Base-by-base conservation (phyloP, 148 eudicot genomes). In the Camellia lanceoleosa region DNA sequence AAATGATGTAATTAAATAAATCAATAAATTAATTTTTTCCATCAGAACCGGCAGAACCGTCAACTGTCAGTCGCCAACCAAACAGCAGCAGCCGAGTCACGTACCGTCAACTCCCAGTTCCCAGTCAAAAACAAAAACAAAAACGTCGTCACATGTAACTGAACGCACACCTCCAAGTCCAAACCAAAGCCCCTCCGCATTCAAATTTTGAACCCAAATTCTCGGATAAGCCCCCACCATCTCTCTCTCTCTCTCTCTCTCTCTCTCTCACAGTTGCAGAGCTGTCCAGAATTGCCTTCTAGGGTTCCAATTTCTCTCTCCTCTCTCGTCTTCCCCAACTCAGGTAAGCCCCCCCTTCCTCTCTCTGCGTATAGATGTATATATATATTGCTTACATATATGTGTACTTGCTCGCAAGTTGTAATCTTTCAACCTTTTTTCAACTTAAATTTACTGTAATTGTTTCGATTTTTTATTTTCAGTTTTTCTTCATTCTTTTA, bases 241-340 rank as follows among this genome's bases (percentile, higher is more conserved):
- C 38, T 30, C 38, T 30, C 38, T 30, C 38, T 30, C 38, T 30
- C 30, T 67, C 70, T 30, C 16, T 3, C 72, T 68, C 51, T 43
- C n/a, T n/a, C n/a, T n/a, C n/a, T n/a, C n/a, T n/a, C n/a, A n/a
- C 41, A 1, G 30, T 5, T 20, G 67, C 70, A 66, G 16, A 38
- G 30, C 75, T 0, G 46, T 64, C 10, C 55, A 18, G 43, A 74
- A 58, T 74, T 41, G 77, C 0, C 23, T 30, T 10, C 65, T 74
- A 74, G 77, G 77, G 77, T 59, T 74, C 66, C 49, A 38, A 6
- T 74, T 74, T 41, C 30, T 15, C 49, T 43, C 12, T 7, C 38
- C 38, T 38, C 9, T 56, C 55, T 73, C n/a, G 44, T 58, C 77
- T 74, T 74, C 51, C 51, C 49, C 51, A 74, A 74, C 65, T 58